phyloP scores from a whole-genome alignment of 1,284 basidiomycete genomes.

The Ceratobasidium sp. region DNA sequence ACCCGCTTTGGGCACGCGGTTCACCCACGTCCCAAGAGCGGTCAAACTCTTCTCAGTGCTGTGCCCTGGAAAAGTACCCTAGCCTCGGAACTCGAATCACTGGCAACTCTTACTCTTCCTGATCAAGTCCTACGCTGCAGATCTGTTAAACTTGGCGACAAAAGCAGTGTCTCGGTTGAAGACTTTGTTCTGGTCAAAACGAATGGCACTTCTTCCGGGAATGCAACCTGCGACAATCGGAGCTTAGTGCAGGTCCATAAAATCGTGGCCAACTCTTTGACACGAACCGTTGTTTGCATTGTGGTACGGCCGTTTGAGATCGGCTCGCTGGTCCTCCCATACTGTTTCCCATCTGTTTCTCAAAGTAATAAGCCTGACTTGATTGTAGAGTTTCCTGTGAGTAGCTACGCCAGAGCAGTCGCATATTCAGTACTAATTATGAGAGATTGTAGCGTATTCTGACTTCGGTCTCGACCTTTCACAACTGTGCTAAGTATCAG shows the following conservation, averaged over 20 bases:
- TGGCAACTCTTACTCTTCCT: not conserved
- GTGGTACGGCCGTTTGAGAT: not conserved
- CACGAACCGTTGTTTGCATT: not conserved
- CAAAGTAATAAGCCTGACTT: not conserved
- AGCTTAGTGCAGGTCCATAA: not conserved
- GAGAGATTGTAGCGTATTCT: too few relatives aligned
- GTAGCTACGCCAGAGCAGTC: too few relatives aligned
- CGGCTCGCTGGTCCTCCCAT: not conserved
- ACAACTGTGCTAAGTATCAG: not conserved
- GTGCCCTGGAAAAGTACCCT: too few relatives aligned
- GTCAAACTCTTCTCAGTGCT: too few relatives aligned
- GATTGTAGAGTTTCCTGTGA: not conserved
- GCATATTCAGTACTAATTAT: too few relatives aligned
- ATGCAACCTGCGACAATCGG: not conserved
- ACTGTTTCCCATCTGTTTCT: not conserved
- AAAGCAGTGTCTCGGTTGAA: not conserved
- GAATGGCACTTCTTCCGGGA: too few relatives aligned
- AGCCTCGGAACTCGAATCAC: too few relatives aligned
- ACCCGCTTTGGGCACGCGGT: too few relatives aligned
- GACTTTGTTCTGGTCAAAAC: not conserved
- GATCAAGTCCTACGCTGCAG: not conserved
- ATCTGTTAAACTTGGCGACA: not conserved
- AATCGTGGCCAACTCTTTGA: not conserved
- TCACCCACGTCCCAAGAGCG: too few relatives aligned
- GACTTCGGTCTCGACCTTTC: not conserved